Conservation (phyloP, 2,329 filamentous ascomycete species). For the Penicillium oxalicum region DNA sequence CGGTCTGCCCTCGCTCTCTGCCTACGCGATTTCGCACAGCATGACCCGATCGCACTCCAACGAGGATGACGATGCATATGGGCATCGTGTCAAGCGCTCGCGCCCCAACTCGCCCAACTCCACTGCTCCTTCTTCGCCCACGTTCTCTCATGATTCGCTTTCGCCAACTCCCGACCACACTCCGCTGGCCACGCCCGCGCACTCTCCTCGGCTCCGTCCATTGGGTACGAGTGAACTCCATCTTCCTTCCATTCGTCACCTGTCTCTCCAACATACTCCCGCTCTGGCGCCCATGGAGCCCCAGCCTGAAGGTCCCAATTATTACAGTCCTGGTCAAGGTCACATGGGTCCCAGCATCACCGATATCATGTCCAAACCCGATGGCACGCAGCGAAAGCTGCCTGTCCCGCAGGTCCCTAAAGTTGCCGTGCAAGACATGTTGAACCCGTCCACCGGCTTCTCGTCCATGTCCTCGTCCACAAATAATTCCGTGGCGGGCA, state of each 20-base stretch:
- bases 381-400: slow-evolving; percentile 82
- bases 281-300: slow-evolving; percentile 67
- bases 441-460: slow-evolving; percentile 62
- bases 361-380: slow-evolving; percentile 86
- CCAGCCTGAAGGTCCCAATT: slow-evolving; percentile 54
- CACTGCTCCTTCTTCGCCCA: slow-evolving; percentile 90
- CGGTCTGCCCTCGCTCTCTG: slow-evolving; percentile 68
- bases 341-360: slow-evolving; percentile 71
- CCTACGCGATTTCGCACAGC: slow-evolving; percentile 68
- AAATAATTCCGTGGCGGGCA: slow-evolving; percentile 69
- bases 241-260: slow-evolving; percentile 75
- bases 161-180: slow-evolving; percentile 96
- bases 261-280: slow-evolving; percentile 61
- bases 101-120: slow-evolving; percentile 91
- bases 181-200: slow-evolving; percentile 92
- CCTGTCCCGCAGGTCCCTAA: slow-evolving; percentile 85
- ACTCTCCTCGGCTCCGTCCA: slow-evolving; percentile 84
- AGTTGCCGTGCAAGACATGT: slow-evolving; percentile 77
- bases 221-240: slow-evolving; percentile 67
- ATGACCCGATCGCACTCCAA: slow-evolving; percentile 87
- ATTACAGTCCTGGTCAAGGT: slow-evolving; percentile 51
- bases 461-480: slow-evolving; percentile 72
- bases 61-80: slow-evolving; percentile 68
- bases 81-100: slow-evolving; percentile 73
- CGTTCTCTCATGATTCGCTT: slow-evolving; percentile 90